Conservation (phyloP, 2,329 filamentous ascomycete genomes). For the Xylariaceae sp. region DNA sequence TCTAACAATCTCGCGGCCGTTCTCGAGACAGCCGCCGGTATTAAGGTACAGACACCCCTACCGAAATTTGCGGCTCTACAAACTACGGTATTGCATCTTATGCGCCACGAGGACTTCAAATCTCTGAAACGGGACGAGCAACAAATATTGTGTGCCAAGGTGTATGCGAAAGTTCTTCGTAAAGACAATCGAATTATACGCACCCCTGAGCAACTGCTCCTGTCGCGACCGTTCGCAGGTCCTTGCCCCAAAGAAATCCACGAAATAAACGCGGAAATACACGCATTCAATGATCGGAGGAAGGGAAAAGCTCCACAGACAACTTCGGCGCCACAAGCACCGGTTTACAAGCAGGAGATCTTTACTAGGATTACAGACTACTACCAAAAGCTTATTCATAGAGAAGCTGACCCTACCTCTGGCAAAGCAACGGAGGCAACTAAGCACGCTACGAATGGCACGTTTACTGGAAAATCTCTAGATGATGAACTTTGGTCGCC, state of each 20-base stretch:
- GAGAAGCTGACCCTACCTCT: too few relatives aligned
- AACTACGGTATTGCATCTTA: conserved; percentile 14
- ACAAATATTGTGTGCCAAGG: conserved; percentile 11
- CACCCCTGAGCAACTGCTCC: conserved; percentile 10
- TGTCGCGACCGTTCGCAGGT: conserved; percentile 5
- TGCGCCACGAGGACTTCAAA: conserved; percentile 14
- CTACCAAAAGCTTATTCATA: too few relatives aligned
- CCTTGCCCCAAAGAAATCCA: conserved; percentile 16
- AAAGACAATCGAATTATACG: conserved; percentile 14
- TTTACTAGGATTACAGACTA: too few relatives aligned
- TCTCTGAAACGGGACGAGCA: conserved; percentile 16
- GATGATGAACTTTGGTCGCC: background rate
- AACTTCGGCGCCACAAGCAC: conserved; percentile 3
- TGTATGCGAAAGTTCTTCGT: conserved; percentile 18
- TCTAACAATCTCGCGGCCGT: background rate
- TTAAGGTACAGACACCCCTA: background rate
- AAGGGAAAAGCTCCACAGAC: background rate
- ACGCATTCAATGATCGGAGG: background rate
- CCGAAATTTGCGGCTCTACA: conserved; percentile 5
- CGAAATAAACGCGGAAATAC: conserved; percentile 11
- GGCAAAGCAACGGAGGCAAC: too few relatives aligned
- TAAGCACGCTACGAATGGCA: too few relatives aligned
- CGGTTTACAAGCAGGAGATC: background rate
- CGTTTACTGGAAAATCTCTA: too few relatives aligned
- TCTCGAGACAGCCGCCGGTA: background rate